A percentile compares a stretch with the other conserved stretches of the same genome.
Evolutionary conservation across 2,329 filamentous ascomycete genomes (phyloP).

Genomic region (Arthrobotrys pseudoclavata): DNA sequence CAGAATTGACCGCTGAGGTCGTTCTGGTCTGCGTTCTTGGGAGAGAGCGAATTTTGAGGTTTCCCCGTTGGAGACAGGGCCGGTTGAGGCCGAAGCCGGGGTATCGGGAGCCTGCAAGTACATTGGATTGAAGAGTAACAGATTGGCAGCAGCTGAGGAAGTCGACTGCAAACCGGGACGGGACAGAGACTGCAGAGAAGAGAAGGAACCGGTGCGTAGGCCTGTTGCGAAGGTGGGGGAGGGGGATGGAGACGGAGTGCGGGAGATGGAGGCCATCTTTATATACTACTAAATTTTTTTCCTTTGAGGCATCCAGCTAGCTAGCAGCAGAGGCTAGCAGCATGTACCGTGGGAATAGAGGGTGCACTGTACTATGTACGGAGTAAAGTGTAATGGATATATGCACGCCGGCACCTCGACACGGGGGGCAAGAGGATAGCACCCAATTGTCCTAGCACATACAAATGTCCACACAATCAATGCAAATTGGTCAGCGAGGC

Average conservation of each 20-base stretch:
- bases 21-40: constrained; percentile 39
- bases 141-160: constrained; percentile 40
- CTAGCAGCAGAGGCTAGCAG: background rate
- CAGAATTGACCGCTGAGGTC: constrained; percentile 63
- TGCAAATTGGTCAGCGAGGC: constrained; percentile 20
- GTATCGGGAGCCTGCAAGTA: constrained; percentile 49
- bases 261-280: constrained; percentile 51
- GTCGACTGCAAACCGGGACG: constrained; percentile 41
- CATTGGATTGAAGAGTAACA: constrained; percentile 50
- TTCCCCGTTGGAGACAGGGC: constrained; percentile 39
- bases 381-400: background rate
- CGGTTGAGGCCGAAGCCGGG: constrained; percentile 20
- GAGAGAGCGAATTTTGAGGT: constrained; percentile 52
- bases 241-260: constrained; percentile 54
- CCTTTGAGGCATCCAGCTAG: background rate
- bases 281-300: constrained; percentile 9
- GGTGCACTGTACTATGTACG: background rate
- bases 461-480: constrained; percentile 5
- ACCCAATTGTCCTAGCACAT: constrained; percentile 11
- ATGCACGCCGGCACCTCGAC: constrained; percentile 8
- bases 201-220: constrained; percentile 49
- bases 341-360: background rate
- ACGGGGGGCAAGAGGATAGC: constrained; percentile 9
- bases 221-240: constrained; percentile 52
- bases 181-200: constrained; percentile 47